Evolutionary conservation across 805 yeast species (phyloP), one percentile per base, ranked within the genome.

Genomic region (Zygosaccharomyces siamensis): DNA sequence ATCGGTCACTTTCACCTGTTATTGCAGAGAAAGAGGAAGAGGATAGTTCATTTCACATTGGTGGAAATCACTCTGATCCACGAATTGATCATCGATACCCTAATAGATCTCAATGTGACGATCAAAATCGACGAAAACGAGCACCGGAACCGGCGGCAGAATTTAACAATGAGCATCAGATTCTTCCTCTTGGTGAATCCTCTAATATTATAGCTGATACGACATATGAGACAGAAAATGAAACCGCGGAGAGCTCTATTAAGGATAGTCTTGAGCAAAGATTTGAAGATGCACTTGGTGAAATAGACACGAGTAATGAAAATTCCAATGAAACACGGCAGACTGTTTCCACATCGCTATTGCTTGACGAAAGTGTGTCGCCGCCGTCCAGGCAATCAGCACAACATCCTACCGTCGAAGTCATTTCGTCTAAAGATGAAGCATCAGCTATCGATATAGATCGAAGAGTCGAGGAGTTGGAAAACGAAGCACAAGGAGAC

Each of bases 191-290:
- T 7, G 27, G 20, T 11, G 33, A 41, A 16, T 36, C 21, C 21
- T 30, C 26, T 20, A 28, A 20, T 24, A n/a, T 20, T 4, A 30
- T 7, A 10, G 26, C 7, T n/a, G 44, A 28, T 14, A 16, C 36
- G 14, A 28, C 26, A 14, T 40, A 40, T 28, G 24, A 40, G 5
- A 40, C 43, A 24, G 35, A 8, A n/a, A 40, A 40, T 7, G 37
- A 30, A 20, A 41, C 37, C 26, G 5, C 30, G 16, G 44, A 24
- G 16, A 24, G 24, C 8, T 41, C 44, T 7, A 31, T 41, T 5
- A 23, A 30, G 26, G 44, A 41, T 41, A 41, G 44, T 28, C 36
- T 41, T 28, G 20, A 41, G 3, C 44, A 41, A 28, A 31, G 24
- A 24, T 41, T 41, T 23, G 28, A 41, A 41, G 44, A 41, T 11